Conservation (phyloP, 2,329 filamentous ascomycete species). For the Hirsutella minnesotensis region DNA sequence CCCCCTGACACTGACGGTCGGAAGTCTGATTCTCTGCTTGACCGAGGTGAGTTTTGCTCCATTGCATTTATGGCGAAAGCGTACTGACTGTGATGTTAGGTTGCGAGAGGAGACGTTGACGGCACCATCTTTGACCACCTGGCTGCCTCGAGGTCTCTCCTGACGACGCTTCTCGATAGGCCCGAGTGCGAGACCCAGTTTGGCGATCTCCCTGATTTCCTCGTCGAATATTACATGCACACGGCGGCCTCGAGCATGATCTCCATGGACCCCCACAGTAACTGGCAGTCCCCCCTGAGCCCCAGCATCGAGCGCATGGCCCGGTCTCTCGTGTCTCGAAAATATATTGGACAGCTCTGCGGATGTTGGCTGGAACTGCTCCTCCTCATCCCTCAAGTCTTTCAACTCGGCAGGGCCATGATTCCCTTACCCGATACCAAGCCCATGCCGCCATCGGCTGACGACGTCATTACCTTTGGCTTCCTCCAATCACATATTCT, state of each 20-base stretch:
- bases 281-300: slow-evolving; percentile 17
- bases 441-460: slow-evolving; percentile 17
- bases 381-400: slow-evolving; percentile 24
- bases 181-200: slow-evolving; percentile 17
- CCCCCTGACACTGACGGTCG: slow-evolving; percentile 27
- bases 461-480: slow-evolving; percentile 30
- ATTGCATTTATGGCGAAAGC: no score
- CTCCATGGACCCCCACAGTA: slow-evolving; percentile 23
- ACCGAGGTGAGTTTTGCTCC: slow-evolving; percentile 27
- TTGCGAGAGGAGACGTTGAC: slow-evolving; percentile 30
- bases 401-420: slow-evolving; percentile 29
- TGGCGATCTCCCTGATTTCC: slow-evolving; percentile 28
- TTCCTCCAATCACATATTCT: slow-evolving; percentile 29
- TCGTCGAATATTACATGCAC: slow-evolving; percentile 37
- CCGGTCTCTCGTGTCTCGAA: slow-evolving; percentile 13
- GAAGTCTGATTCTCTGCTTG: slow-evolving; percentile 32
- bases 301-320: slow-evolving; percentile 18
- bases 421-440: slow-evolving; percentile 17
- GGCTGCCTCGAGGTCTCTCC: slow-evolving; percentile 28
- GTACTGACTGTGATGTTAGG: slow-evolving; percentile 8
- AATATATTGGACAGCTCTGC: slow-evolving; percentile 24
- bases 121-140: slow-evolving; percentile 34
- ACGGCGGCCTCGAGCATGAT: slow-evolving; percentile 35
- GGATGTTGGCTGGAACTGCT: slow-evolving; percentile 28
- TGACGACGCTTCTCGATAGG: slow-evolving; percentile 23